phyloP scores from a whole-genome alignment of 192 early-diverging fungal species.

The Dimargaris verticillata region DNA sequence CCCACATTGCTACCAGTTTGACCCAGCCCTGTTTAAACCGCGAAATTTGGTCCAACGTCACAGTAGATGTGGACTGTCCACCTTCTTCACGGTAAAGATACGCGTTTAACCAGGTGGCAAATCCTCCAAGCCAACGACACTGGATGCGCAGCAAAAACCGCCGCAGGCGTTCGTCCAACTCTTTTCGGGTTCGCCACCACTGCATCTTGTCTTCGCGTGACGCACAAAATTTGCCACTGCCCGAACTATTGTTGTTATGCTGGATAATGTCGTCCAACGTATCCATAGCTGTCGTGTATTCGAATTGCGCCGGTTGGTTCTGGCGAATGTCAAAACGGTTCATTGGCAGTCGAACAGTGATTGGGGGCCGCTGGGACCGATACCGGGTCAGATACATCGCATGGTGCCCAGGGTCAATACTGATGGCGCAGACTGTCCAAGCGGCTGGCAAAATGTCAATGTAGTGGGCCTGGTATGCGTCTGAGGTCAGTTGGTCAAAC shows the following conservation, averaged over 20 bases:
- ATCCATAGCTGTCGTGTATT: neutral
- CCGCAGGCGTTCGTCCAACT: conserved; percentile 51
- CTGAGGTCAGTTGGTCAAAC: neutral
- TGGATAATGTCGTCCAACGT: conserved; percentile 44
- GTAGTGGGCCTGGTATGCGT: neutral
- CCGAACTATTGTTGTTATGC: conserved; percentile 51
- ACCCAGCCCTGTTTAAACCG: conserved; percentile 13
- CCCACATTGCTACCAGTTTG: conserved; percentile 18
- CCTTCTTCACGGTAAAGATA: neutral
- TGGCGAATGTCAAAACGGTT: neutral
- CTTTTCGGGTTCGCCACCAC: conserved; percentile 72
- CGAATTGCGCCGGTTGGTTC: neutral
- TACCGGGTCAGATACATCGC: conserved; percentile 2
- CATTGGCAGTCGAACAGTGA: neutral
- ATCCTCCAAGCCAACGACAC: conserved; percentile 69
- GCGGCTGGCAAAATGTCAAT: neutral
- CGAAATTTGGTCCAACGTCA: too few species aligned
- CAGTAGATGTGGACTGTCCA: conserved; percentile 1
- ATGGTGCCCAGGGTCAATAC: neutral
- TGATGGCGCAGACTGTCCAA: conserved; percentile 1
- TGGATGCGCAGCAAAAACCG: conserved; percentile 49
- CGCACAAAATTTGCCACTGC: conserved; percentile 23
- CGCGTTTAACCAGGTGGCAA: conserved; percentile 19
- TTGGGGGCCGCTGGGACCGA: neutral
- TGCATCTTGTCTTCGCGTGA: conserved; percentile 44